Conservation (phyloP, 352 stramenopile genomes). For the Phytophthora pinifolia region DNA sequence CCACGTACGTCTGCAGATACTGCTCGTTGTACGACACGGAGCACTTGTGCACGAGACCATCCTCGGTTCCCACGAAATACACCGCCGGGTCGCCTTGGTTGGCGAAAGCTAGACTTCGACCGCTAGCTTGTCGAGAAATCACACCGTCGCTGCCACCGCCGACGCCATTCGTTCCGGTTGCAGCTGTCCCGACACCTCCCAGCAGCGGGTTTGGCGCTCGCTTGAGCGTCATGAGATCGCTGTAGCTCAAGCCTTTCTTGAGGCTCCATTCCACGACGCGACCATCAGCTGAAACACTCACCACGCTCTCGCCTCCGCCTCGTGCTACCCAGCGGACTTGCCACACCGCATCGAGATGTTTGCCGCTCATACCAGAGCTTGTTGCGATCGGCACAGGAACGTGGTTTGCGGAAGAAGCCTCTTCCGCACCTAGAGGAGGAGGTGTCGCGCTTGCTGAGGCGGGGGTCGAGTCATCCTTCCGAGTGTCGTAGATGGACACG, state of each 20-base stretch:
- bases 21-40: slow-evolving; percentile 94
- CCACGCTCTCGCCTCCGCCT: slow-evolving; percentile 84
- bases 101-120: slow-evolving; percentile 89
- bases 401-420: not conserved
- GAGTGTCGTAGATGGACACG: slow-evolving; percentile 91
- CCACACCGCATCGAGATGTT: slow-evolving; percentile 92
- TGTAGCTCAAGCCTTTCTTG: slow-evolving; percentile 91
- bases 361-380: slow-evolving; percentile 57
- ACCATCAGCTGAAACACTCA: slow-evolving; percentile 91
- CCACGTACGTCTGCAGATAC: slow-evolving; percentile 91
- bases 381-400: slow-evolving; percentile 53
- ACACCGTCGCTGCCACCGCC: slow-evolving; percentile 49
- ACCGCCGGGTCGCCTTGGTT: slow-evolving; percentile 65
- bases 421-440: not conserved
- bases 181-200: slow-evolving; percentile 46
- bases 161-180: slow-evolving; percentile 31
- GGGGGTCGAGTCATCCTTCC: slow-evolving; percentile 49
- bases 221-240: slow-evolving; percentile 91
- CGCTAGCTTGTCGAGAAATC: slow-evolving; percentile 86
- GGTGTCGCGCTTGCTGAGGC: slow-evolving; percentile 2
- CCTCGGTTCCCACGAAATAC: slow-evolving; percentile 92
- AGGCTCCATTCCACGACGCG: slow-evolving; percentile 93
- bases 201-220: slow-evolving; percentile 70
- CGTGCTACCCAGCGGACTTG: slow-evolving; percentile 92
- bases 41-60: slow-evolving; percentile 92